These are phyloP conservation scores for Trichosporon coremiiforme DNA, from an alignment of 1,284 basidiomycete genomes.

Conservation along the genomic window DNA sequence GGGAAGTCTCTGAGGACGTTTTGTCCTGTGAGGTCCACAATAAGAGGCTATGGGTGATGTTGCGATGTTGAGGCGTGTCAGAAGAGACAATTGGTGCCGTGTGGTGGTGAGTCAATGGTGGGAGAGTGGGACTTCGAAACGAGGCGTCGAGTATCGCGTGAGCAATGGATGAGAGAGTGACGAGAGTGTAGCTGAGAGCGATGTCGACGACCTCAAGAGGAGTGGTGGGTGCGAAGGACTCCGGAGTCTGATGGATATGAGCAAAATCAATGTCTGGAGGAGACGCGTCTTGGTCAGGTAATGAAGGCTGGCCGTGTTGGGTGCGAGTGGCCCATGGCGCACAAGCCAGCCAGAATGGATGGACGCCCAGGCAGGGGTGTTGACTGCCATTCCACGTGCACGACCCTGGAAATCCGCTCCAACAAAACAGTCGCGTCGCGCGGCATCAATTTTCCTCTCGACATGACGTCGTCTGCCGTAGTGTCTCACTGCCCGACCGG, in stretches of 20 bases:
- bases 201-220: neutral
- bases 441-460: neutral
- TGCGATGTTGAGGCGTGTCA: constrained; percentile 8
- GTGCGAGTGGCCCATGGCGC: neutral
- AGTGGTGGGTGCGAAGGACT: neutral
- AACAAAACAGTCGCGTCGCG: constrained; percentile 16
- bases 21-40: neutral
- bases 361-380: neutral
- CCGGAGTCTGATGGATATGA: neutral
- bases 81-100: neutral
- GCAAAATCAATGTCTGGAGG: constrained; percentile 9
- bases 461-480: neutral
- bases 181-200: neutral
- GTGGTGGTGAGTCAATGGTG: neutral
- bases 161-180: neutral
- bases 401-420: constrained; percentile 6
- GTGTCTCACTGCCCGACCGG: neutral
- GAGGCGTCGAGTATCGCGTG: neutral
- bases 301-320: constrained; percentile 14
- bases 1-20: neutral
- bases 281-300: constrained; percentile 15
- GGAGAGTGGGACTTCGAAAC: constrained; percentile 2
- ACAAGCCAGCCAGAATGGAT: neutral
- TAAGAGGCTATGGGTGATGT: neutral
- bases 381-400: neutral